Evolutionary conservation across 1,284 basidiomycete genomes (phyloP).

Genomic region (Cutaneotrichosporon dermatis): DNA sequence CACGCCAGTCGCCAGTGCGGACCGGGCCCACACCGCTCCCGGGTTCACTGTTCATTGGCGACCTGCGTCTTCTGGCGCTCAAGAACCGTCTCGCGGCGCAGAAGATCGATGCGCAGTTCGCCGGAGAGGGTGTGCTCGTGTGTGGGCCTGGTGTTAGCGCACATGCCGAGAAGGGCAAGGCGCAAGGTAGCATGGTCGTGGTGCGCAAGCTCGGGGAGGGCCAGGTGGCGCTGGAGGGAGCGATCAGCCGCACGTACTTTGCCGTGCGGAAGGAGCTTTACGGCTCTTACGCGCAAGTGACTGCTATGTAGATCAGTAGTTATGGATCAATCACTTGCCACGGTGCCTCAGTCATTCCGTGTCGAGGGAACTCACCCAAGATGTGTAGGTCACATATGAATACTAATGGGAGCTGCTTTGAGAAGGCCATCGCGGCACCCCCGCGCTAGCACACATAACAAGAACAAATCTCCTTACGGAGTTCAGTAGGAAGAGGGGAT

Average conservation of each 20-base stretch:
- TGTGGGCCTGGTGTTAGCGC: slow-evolving; percentile 60
- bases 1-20: slow-evolving; percentile 30
- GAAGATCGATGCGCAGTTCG: slow-evolving; percentile 80
- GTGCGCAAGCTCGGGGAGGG: slow-evolving; percentile 81
- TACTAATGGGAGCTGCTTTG: no score
- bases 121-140: slow-evolving; percentile 90
- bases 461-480: no score
- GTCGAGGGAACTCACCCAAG: no score
- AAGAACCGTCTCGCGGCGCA: slow-evolving; percentile 69
- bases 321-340: no score
- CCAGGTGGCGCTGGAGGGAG: slow-evolving; percentile 80
- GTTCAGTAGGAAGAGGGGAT: no score
- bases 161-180: slow-evolving; percentile 56
- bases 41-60: slow-evolving; percentile 89
- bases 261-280: slow-evolving; percentile 81
- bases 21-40: slow-evolving; percentile 64
- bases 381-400: no score
- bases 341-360: no score
- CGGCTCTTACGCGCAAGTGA: slow-evolving; percentile 76
- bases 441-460: no score
- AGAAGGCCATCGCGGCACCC: no score
- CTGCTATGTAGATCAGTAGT: slow-evolving; percentile 34
- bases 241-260: slow-evolving; percentile 81
- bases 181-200: slow-evolving; percentile 70
- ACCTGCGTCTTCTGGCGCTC: slow-evolving; percentile 79